These are phyloP conservation scores for Pyronema omphalodes DNA, from an alignment of 495 filamentous ascomycete species.

Conservation along the genomic window DNA sequence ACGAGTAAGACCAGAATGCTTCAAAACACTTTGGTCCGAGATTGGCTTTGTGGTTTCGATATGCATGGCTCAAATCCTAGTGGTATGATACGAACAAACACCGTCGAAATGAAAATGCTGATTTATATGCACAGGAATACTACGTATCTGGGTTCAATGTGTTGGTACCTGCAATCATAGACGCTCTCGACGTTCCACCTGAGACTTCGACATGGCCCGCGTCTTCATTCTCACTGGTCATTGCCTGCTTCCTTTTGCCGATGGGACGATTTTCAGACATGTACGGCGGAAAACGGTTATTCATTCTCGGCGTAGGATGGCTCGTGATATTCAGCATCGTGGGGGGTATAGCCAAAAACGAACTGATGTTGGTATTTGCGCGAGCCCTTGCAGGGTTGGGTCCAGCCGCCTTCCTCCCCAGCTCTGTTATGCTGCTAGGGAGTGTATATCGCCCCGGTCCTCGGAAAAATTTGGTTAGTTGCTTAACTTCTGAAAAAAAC, in stretches of 20 bases:
- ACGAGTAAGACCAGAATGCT: slow-evolving; percentile 48
- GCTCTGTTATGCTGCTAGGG: slow-evolving; percentile 60
- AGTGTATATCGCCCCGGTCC: slow-evolving; percentile 68
- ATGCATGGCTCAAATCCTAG: slow-evolving; percentile 53
- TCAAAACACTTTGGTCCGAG: slow-evolving; percentile 42
- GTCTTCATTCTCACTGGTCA: slow-evolving; percentile 54
- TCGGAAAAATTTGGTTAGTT: slow-evolving; percentile 51
- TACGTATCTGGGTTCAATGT: slow-evolving; percentile 78
- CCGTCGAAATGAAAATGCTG: neutral
- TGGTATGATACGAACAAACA: slow-evolving; percentile 29
- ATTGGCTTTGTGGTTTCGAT: slow-evolving; percentile 54
- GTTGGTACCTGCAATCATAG: slow-evolving; percentile 48
- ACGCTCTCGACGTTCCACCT: slow-evolving; percentile 44
- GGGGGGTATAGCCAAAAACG: slow-evolving; percentile 50
- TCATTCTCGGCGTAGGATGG: slow-evolving; percentile 51
- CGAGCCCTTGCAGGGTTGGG: slow-evolving; percentile 68
- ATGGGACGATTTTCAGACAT: slow-evolving; percentile 63
- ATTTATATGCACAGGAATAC: slow-evolving; percentile 37
- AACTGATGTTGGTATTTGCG: slow-evolving; percentile 54
- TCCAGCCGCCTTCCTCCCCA: slow-evolving; percentile 57
- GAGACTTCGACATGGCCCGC: slow-evolving; percentile 60
- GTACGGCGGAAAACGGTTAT: slow-evolving; percentile 57
- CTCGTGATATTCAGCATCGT: slow-evolving; percentile 53
- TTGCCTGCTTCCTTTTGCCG: slow-evolving; percentile 54
- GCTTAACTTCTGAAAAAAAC: too few relatives aligned